phyloP scores from a whole-genome alignment of 129 eudicot species.

The Glebionis coronaria region DNA sequence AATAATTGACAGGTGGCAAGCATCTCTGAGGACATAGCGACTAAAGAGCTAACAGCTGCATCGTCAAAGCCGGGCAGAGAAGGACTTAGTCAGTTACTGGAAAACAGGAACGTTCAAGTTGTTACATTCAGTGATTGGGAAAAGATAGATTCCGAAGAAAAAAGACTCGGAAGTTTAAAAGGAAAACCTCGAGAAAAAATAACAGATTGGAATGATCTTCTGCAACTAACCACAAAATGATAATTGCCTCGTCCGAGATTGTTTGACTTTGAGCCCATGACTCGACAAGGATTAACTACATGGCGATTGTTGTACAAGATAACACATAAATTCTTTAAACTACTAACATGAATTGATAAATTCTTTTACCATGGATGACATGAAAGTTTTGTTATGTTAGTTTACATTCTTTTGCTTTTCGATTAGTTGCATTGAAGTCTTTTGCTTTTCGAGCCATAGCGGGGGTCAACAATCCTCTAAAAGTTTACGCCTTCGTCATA shows the following conservation, averaged over 20 bases:
- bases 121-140: slow-evolving; percentile 71
- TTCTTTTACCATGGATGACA: no score
- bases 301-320: no score
- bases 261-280: neutral
- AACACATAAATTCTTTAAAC: no score
- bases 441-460: no score
- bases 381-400: no score
- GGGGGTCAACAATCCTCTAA: no score
- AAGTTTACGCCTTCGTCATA: no score
- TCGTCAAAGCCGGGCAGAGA: slow-evolving; percentile 63
- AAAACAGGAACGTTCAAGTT: slow-evolving; percentile 47
- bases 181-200: slow-evolving; percentile 79
- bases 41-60: slow-evolving; percentile 28
- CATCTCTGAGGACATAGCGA: slow-evolving; percentile 64
- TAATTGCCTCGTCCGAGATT: neutral
- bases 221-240: slow-evolving; percentile 48
- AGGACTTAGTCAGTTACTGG: slow-evolving; percentile 63
- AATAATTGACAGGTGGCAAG: slow-evolving; percentile 55
- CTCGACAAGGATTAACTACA: no score
- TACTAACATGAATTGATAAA: no score
- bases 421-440: no score
- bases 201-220: slow-evolving; percentile 57
- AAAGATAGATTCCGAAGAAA: slow-evolving; percentile 86
- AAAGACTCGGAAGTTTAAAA: slow-evolving; percentile 66
- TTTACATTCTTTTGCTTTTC: no score